These are phyloP conservation scores for Fusarium secorum DNA, from an alignment of 2,329 filamentous ascomycete species.

Conservation along the genomic window DNA sequence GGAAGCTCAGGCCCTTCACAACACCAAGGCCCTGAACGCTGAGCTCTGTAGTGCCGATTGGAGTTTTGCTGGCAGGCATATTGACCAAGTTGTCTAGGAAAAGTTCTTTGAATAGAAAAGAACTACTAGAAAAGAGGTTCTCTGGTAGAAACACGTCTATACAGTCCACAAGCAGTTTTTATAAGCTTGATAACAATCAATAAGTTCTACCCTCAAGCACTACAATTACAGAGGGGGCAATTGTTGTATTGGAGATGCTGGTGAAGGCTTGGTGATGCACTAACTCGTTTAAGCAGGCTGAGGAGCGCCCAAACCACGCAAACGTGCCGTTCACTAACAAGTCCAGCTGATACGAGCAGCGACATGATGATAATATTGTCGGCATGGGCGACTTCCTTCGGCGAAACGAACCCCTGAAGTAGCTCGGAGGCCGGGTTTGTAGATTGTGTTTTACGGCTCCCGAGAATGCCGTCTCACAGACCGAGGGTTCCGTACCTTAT, in stretches of 20 bases:
- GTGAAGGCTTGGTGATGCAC: not conserved
- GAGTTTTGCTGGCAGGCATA: not conserved
- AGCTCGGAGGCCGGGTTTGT: not conserved
- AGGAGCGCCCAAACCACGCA: not conserved
- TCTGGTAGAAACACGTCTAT: no score
- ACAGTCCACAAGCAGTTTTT: not conserved
- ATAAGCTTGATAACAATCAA: not conserved
- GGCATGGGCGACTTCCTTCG: not conserved
- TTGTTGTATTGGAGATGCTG: not conserved
- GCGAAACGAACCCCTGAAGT: not conserved
- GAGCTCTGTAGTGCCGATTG: not conserved
- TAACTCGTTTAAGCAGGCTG: not conserved
- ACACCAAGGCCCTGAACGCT: not conserved
- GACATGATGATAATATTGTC: no score
- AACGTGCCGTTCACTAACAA: not conserved
- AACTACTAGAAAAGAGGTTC: rapidly evolving
- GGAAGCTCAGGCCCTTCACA: constrained; percentile 8
- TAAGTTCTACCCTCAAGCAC: rapidly evolving
- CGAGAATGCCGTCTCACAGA: not conserved
- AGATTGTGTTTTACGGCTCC: not conserved
- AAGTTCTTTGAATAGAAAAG: not conserved
- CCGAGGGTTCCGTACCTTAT: not conserved
- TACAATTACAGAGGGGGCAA: not conserved
- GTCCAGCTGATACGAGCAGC: not conserved
- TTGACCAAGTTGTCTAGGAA: not conserved